A percentile compares a stretch with the other conserved stretches of the same genome.
These are phyloP conservation scores for Periconia sp. DNA, from an alignment of 2,329 filamentous ascomycete species.

Conservation along the genomic window DNA sequence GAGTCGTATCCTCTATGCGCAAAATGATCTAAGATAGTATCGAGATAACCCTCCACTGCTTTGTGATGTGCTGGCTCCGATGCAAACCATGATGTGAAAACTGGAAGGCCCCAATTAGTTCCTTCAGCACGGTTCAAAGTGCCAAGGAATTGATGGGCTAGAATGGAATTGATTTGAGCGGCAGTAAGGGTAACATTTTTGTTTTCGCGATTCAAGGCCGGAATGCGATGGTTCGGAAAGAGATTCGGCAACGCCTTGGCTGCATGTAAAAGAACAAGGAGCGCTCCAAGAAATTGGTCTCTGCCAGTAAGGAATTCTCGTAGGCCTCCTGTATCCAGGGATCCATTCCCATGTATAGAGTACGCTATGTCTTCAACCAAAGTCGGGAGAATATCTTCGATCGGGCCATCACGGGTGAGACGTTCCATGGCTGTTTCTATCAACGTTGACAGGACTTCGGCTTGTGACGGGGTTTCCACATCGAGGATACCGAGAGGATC, in stretches of 20 bases:
- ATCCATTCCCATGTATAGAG: conserved; percentile 11
- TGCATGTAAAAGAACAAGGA: no score
- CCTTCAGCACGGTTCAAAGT: conserved; percentile 6
- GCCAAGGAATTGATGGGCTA: conserved; percentile 16
- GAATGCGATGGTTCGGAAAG: conserved; percentile 2
- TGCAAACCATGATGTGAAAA: conserved; percentile 13
- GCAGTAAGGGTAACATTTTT: conserved; percentile 2
- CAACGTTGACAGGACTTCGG: conserved; percentile 9
- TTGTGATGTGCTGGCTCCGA: conserved; percentile 7
- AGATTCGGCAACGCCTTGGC: no score
- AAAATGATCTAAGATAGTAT: conserved; percentile 10
- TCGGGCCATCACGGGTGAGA: not conserved
- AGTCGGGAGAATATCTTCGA: conserved; percentile 1
- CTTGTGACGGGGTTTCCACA: conserved; percentile 6
- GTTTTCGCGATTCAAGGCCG: conserved; percentile 2
- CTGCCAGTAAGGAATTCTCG: no score
- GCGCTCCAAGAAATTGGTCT: no score
- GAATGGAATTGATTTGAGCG: conserved; percentile 11
- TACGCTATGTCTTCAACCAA: conserved; percentile 17
- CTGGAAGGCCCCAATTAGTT: conserved; percentile 11
- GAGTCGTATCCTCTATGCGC: conserved; percentile 6
- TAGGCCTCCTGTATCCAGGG: not conserved
- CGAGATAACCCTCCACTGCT: conserved; percentile 13
- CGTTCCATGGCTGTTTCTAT: not conserved
- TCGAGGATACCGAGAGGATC: conserved; percentile 14